A percentile compares a stretch with the other conserved stretches of the same genome.
phyloP scores from a whole-genome alignment of 1,284 basidiomycete species.

The Hypsizygus ulmarius region DNA sequence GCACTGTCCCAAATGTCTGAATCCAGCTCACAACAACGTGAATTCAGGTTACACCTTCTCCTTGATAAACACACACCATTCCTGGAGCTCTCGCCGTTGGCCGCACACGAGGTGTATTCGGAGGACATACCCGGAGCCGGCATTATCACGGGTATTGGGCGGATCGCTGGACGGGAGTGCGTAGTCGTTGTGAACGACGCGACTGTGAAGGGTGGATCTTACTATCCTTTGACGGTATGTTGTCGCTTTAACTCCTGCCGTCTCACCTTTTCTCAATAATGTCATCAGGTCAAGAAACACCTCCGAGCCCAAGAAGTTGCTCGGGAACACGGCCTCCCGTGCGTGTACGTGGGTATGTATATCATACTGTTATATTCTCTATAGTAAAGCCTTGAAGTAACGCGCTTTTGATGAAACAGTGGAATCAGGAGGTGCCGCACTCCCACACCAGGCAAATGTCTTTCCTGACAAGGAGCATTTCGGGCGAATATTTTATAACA shows the following conservation, averaged over 20 bases:
- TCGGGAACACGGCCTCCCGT: conserved; percentile 85
- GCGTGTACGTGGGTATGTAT: conserved; percentile 81
- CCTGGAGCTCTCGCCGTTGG: conserved; percentile 83
- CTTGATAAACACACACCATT: conserved; percentile 90
- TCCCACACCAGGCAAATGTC: conserved; percentile 91
- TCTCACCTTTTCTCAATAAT: conserved; percentile 5
- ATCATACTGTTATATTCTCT: neutral
- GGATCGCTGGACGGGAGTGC: conserved; percentile 82
- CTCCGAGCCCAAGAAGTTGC: conserved; percentile 92
- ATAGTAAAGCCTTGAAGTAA: neutral
- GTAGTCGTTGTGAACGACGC: conserved; percentile 93
- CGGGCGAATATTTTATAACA: conserved; percentile 96
- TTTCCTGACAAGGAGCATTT: conserved; percentile 93
- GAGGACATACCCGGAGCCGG: conserved; percentile 86
- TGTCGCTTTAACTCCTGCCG: neutral
- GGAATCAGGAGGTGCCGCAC: conserved; percentile 90
- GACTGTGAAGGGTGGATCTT: conserved; percentile 91
- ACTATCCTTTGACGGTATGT: conserved; percentile 85
- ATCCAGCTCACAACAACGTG: neutral
- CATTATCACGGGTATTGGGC: conserved; percentile 85
- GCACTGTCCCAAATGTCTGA: conserved; percentile 3
- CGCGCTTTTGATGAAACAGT: conserved; percentile 43
- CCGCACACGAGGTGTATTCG: conserved; percentile 86
- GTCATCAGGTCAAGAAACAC: conserved; percentile 85
- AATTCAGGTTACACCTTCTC: conserved; percentile 46